Evolutionary conservation across 2,329 filamentous ascomycete species (phyloP), one percentile per base, ranked within the genome.

Genomic region (Fusarium circinatum): DNA sequence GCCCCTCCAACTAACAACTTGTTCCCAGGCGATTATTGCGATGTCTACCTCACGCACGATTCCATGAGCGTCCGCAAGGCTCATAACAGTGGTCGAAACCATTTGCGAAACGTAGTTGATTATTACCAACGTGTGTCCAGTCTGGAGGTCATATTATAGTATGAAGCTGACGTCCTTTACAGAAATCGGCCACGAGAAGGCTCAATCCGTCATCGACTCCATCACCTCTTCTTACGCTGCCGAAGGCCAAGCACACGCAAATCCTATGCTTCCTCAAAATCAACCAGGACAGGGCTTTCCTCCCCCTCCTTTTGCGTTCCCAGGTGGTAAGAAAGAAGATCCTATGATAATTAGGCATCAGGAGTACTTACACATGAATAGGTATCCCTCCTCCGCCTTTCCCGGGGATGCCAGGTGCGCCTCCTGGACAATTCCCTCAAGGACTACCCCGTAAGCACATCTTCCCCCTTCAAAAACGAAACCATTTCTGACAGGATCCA

Each of bases 1-100:
- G 51, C 69, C 54, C 65, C 65, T 65, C 73, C 38, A 34, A 68
- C 76, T 79, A 59, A 79, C 70, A 71, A 65, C 45, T 59, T 88
- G 84, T 28, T 30, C 24, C 59, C 45, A 85, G 84, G 95, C 89
- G 96, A 99, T 84, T 99, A 99, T 85, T 99, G 96, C 90, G 96
- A 99, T 93, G 96, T 99, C 84, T 99, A 99, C 89, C 93, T 99
- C 79, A 99, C 96, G 77, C 96, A 99, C 89, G 96, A 99, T 89
- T 98, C 95, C 51, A 98, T 98, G 96, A 98, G 95, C 85, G 96
- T 99, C 85, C 95, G 96, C 79, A 98, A 98, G 87, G 96, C 96
- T 56, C 96, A 99, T 85, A 99, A 99, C 87, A 93, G 91, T 82
- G 96, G 96, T 72, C 91, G 96, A 79, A 99, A 99, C 86, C 96